phyloP scores from a whole-genome alignment of 768 basidiomycete species.

The Boletus coccyginus region DNA sequence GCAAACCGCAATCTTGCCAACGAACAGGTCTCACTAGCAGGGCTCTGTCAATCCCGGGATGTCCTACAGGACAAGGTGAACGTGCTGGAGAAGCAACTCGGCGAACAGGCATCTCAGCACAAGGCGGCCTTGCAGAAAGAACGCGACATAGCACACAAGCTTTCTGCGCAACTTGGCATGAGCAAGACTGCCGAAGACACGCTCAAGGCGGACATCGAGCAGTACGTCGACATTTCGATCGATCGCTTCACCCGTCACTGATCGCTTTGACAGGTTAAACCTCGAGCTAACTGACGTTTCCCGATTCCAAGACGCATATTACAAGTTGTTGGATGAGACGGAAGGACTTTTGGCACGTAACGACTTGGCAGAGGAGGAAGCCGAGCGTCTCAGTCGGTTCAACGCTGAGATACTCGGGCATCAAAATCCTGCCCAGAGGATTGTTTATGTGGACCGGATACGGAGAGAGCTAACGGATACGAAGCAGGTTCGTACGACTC shows the following conservation, averaged over 20 bases:
- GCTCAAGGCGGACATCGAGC: constrained; percentile 63
- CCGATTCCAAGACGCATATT: constrained; percentile 71
- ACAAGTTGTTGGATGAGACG: constrained; percentile 60
- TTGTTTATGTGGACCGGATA: constrained; percentile 83
- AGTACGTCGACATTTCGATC: constrained; percentile 42
- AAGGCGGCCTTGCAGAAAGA: constrained; percentile 44
- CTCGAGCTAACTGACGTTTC: constrained; percentile 58
- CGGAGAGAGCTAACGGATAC: constrained; percentile 75
- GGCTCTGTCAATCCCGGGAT: constrained; percentile 19
- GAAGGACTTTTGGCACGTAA: constrained; percentile 65
- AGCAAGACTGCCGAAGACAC: constrained; percentile 64
- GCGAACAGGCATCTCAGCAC: constrained; percentile 33
- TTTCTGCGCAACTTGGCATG: constrained; percentile 52
- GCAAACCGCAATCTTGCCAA: constrained; percentile 19
- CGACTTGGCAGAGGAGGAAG: constrained; percentile 77
- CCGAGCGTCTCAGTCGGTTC: constrained; percentile 68
- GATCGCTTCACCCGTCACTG: background rate
- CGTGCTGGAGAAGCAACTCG: constrained; percentile 25
- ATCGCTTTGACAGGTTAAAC: constrained; percentile 34
- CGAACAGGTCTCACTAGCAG: constrained; percentile 20
- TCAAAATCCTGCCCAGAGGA: constrained; percentile 79
- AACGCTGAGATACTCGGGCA: constrained; percentile 87
- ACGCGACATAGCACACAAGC: constrained; percentile 42
- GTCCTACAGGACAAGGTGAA: constrained; percentile 27
- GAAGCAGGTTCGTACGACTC: constrained; percentile 61